phyloP scores from a whole-genome alignment of 306 rosid genomes.

The Quercus parvula region DNA sequence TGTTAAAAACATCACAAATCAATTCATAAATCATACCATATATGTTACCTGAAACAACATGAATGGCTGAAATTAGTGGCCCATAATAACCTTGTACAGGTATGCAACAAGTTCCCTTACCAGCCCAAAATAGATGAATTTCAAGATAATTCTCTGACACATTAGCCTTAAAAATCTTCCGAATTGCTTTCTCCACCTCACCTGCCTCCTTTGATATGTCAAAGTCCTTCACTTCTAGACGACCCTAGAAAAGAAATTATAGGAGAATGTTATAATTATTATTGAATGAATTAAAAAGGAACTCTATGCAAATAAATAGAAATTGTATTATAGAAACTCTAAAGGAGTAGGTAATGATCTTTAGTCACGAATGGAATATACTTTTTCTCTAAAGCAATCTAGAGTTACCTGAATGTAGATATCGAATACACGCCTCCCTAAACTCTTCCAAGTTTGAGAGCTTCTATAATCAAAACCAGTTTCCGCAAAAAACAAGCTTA shows the following conservation, averaged over 20 bases:
- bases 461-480: constrained; percentile 27
- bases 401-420: constrained; percentile 65
- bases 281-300: too few relatives aligned
- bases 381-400: not conserved
- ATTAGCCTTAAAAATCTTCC: constrained; percentile 24
- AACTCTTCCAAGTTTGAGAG: constrained; percentile 50
- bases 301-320: too few relatives aligned
- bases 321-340: not conserved
- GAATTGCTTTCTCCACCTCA: constrained; percentile 6
- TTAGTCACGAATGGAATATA: not conserved
- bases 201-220: constrained; percentile 65
- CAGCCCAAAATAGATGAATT: constrained; percentile 84
- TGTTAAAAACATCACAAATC: too few relatives aligned
- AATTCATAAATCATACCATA: too few relatives aligned
- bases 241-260: constrained; percentile 35
- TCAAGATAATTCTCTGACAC: constrained; percentile 63
- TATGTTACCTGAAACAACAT: constrained; percentile 59
- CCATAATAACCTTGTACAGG: constrained; percentile 60
- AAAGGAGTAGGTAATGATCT: not conserved
- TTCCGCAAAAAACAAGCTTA: constrained; percentile 69
- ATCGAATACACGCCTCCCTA: constrained; percentile 69
- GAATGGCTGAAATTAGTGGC: constrained; percentile 69
- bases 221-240: constrained; percentile 49
- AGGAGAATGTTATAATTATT: too few relatives aligned
- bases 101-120: constrained; percentile 79